A percentile compares a stretch with the other conserved stretches of the same genome.
These are phyloP conservation scores for Boletus semigastroideus DNA, from an alignment of 1,284 basidiomycete species.

Conservation along the genomic window DNA sequence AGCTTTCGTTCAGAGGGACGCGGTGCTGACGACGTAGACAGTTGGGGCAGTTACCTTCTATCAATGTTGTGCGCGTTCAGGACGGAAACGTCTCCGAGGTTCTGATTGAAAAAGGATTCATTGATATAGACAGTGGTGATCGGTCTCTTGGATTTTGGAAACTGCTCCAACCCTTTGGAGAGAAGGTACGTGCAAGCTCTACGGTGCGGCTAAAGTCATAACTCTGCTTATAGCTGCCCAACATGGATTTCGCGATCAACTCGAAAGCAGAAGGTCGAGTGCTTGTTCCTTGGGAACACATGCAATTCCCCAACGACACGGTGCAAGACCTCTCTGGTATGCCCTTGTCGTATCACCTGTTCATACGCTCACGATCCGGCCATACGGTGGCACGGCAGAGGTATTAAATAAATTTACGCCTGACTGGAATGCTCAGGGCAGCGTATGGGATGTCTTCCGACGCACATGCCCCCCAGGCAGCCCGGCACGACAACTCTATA, in stretches of 20 bases:
- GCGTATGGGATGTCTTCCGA: constrained; percentile 89
- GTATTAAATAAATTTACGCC: constrained; percentile 72
- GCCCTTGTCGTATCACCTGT: constrained; percentile 11
- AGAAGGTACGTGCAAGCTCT: constrained; percentile 47
- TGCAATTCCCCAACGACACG: constrained; percentile 67
- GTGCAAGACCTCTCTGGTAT: constrained; percentile 51
- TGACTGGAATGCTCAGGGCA: constrained; percentile 83
- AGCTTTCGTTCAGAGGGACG: neutral
- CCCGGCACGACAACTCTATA: constrained; percentile 79
- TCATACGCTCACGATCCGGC: constrained; percentile 9
- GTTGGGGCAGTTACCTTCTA: constrained; percentile 77
- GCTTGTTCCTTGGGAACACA: constrained; percentile 85
- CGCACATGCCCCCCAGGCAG: constrained; percentile 83
- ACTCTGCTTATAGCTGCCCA: constrained; percentile 61
- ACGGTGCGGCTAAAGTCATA: neutral
- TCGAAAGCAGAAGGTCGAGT: constrained; percentile 90
- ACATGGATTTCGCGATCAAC: constrained; percentile 92
- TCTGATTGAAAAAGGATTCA: constrained; percentile 58
- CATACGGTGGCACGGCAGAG: constrained; percentile 53
- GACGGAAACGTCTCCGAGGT: constrained; percentile 64
- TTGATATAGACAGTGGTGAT: constrained; percentile 70
- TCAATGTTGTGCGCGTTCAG: constrained; percentile 80
- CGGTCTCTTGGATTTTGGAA: constrained; percentile 73
- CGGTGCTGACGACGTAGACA: constrained; percentile 28
- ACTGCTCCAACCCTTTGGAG: constrained; percentile 73